Conservation (phyloP, 2,329 filamentous ascomycete species). For the Fusarium equiseti region DNA sequence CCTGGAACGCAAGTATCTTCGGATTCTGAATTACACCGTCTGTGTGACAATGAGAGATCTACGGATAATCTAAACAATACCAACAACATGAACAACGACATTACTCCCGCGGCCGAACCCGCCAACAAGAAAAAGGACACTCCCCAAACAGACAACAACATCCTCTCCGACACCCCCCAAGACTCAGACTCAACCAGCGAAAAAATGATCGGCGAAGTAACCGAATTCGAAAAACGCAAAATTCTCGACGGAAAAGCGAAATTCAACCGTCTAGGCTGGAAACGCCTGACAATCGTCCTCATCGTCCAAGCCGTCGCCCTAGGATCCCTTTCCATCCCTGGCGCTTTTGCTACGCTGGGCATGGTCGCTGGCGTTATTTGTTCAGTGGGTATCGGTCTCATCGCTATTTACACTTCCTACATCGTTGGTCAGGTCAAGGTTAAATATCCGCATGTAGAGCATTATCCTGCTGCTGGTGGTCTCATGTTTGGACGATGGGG, state of each 20-base stretch:
- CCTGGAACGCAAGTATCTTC: too few relatives aligned
- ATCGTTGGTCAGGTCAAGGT: constrained; percentile 58
- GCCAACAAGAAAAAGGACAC: constrained; percentile 26
- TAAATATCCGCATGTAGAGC: constrained; percentile 65
- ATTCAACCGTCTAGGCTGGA: constrained; percentile 44
- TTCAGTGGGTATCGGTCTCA: constrained; percentile 51
- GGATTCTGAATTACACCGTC: too few relatives aligned
- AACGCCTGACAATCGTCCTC: constrained; percentile 44
- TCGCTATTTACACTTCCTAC: constrained; percentile 57
- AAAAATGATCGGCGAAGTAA: constrained; percentile 43
- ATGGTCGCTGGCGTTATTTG: constrained; percentile 54
- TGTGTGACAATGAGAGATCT: constrained; percentile 42
- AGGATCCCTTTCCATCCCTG: constrained; percentile 43
- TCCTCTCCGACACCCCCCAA: constrained; percentile 14
- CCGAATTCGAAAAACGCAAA: constrained; percentile 45
- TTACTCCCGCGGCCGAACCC: constrained; percentile 32
- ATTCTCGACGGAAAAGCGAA: constrained; percentile 41
- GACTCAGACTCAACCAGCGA: constrained; percentile 39
- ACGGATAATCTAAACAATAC: constrained; percentile 15
- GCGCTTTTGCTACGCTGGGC: constrained; percentile 43
- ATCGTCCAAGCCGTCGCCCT: constrained; percentile 45
- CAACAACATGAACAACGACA: constrained; percentile 31
- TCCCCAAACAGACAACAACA: constrained; percentile 23
- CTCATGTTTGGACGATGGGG: constrained; percentile 69
- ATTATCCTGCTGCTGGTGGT: constrained; percentile 73